Base-by-base conservation (phyloP, 768 basidiomycete genomes). In the Tephrocybe rancida region DNA sequence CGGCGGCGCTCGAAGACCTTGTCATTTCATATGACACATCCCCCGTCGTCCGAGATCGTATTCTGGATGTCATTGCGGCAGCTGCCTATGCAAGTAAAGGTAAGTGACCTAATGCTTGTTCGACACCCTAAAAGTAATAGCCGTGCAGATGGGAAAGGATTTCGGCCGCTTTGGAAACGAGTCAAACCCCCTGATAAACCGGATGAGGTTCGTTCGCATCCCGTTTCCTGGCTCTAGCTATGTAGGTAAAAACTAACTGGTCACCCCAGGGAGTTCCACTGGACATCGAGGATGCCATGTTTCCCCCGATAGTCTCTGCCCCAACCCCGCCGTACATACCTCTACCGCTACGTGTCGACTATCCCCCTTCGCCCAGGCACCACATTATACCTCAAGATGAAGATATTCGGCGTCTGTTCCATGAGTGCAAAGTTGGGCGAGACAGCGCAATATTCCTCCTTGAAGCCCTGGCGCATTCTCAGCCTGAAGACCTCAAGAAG, bases 341-440 rank as follows among this genome's bases (percentile, higher is more conserved):
- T 49, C 70, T 65, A 37, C 70, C 70, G 62, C 63, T 58, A 58
- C 42, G 51, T 35, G 63, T 65, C 46, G 34, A 47, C 8, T 53
- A 56, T 11, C 65, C 67, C 1, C 44, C 62, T 5, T 61, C 69
- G 16, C 68, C 72, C 7, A 63, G 68, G 14, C 67, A 75, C 55
- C 71, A 73, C 24, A 35, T 86, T 38, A 82, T 95, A 29, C 86
- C 92, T 0, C 81, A 72, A 18, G 91, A 95, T 35, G 93, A 96
- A 60, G 92, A 97, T 61, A 90, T 94, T 45, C 78, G 87, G 11
- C 78, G 90, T 14, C 69, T 97, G 44, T 84, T 91, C 61, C 85
- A 92, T 59, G 95, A 97, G 67, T 93, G 92, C 69, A 86, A 83
- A 54, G 84, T 93, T 35, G 93, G 87, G 2, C 80, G 81, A 50